These are phyloP conservation scores for Aspergillus pseudoterreus DNA, from an alignment of 2,329 filamentous ascomycete genomes.

Conservation along the genomic window DNA sequence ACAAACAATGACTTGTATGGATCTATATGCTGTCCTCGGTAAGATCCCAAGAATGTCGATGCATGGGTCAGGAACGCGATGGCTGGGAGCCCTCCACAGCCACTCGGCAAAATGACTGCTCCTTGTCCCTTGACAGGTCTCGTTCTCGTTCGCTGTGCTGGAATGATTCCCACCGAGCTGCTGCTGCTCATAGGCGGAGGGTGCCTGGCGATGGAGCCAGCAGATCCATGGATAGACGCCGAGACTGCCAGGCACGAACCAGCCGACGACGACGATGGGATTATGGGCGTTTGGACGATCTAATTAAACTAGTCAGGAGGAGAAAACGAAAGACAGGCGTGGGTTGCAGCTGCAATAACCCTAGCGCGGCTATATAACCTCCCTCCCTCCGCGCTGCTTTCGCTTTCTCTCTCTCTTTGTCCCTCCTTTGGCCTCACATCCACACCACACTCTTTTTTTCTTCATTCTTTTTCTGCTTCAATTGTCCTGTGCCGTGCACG, in stretches of 20 bases:
- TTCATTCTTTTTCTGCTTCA: not conserved
- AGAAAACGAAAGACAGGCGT: no score
- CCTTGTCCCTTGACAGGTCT: no score
- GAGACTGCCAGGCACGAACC: not conserved
- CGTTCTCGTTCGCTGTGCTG: no score
- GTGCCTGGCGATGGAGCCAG: not conserved
- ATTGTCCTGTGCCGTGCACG: conserved; percentile 32
- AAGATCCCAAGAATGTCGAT: not conserved
- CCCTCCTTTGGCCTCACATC: not conserved
- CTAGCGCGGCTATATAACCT: not conserved
- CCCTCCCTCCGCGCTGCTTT: not conserved
- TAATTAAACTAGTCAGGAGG: no score
- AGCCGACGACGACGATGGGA: not conserved
- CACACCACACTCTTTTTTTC: not conserved
- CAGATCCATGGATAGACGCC: not conserved
- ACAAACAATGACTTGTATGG: no score
- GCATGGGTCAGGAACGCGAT: not conserved
- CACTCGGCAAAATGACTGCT: no score
- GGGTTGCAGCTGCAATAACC: no score
- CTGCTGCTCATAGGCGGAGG: not conserved
- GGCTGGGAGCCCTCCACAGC: no score
- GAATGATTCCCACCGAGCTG: no score
- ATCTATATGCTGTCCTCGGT: not conserved
- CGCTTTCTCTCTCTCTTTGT: not conserved
- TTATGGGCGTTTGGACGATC: not conserved